Conservation (phyloP, 768 basidiomycete genomes). For the Tulasnella sp. region DNA sequence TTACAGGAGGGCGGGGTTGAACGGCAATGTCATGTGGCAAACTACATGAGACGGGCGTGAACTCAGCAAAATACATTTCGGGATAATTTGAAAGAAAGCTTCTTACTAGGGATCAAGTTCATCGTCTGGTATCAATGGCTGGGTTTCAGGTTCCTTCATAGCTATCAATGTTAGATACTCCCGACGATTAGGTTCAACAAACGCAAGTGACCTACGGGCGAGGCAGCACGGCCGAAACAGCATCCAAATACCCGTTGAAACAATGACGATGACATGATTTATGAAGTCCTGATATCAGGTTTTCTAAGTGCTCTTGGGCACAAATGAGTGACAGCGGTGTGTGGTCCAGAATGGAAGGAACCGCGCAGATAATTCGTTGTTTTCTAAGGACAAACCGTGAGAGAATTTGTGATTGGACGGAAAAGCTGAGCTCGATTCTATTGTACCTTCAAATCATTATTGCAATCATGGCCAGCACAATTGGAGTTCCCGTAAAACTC, state of each 20-base stretch:
- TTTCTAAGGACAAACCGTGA: background rate
- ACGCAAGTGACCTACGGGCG: background rate
- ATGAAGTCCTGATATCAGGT: background rate
- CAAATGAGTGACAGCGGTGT: background rate
- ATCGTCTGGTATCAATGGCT: background rate
- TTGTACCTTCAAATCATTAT: background rate
- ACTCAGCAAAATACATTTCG: background rate
- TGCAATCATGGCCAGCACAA: constrained; percentile 29
- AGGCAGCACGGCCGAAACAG: constrained; percentile 1
- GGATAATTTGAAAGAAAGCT: background rate
- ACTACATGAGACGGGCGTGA: background rate
- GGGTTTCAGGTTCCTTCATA: background rate
- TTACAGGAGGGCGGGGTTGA: background rate
- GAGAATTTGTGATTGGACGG: background rate
- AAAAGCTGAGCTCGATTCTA: background rate
- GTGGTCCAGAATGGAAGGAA: background rate
- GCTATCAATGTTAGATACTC: background rate
- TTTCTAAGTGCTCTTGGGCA: background rate
- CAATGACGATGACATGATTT: background rate
- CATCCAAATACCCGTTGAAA: background rate
- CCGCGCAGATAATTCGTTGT: background rate
- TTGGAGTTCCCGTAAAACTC: constrained; percentile 93
- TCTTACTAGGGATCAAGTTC: background rate
- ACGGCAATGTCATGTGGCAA: background rate
- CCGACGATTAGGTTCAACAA: background rate